Evolutionary conservation across 1,284 basidiomycete genomes (phyloP), one percentile per base, ranked within the genome.

Genomic region (Malassezia psittaci): DNA sequence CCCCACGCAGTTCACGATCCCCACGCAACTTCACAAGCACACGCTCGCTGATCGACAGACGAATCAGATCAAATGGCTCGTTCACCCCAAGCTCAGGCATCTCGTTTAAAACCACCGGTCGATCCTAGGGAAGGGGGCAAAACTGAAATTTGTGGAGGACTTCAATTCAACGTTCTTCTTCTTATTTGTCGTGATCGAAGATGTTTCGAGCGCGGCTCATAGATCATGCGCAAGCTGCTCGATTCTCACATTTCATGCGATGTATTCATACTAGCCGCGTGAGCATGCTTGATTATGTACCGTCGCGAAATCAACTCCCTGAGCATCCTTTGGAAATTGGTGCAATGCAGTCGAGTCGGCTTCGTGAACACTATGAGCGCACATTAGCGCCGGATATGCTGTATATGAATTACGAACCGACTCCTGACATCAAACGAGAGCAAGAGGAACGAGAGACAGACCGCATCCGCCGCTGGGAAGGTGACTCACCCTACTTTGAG

Each of bases 11-110:
- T 67, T 96, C 87, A 44, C 94, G 82, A 76, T 98, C 94, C 21
- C 94, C 94, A 65, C 94, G 80, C 55, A 99, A 81, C 77, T 99
- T 99, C 66, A 93, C 87, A 75, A 87, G 88, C 15, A 96, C 93
- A 60, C 88, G 89, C 81, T 99, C 94, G 69, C 87, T 89, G 61
- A 98, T 82, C 33, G 90, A 91, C 33, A 98, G 82, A 61, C 91
- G 83, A 74, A 99, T 93, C 65, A 99, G 83, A 76, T 98, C 94
- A 77, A 99, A 90, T n/a, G 90, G 90, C 77, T 96, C 90, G 76
- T 88, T 85, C 71, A 98, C 62, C 33, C 52, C 61, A 18, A 45
- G 24, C 16, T 53, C 46, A 12, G 56, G 35, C 51, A 58, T 53
- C 2, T 36, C 49, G 5, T 7, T 29, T 7, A 29, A 29, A 29